Evolutionary conservation across 495 filamentous ascomycete species (phyloP), one percentile per base, ranked within the genome.

Genomic region (Lophiotrema nucula): DNA sequence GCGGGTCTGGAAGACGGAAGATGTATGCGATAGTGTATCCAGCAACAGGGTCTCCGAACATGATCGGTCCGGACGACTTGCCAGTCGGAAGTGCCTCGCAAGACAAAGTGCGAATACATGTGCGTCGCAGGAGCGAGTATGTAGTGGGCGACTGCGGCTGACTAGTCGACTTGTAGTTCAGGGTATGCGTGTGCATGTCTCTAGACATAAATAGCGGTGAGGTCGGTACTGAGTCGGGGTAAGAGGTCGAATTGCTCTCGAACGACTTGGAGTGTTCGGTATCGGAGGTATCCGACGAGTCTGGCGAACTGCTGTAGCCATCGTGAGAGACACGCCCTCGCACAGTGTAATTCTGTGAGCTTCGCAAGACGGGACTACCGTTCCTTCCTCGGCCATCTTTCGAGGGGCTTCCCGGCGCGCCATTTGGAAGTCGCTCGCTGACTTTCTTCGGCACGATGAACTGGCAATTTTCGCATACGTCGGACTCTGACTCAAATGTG

Each of bases 1-100:
- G 86, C 19, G 90, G 80, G 69, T 97, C 92, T 16, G 86, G 84
- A 10, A 96, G 86, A 21, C 89, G 89, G 69, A 97, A 96, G 65
- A 95, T 87, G 70, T 89, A 95, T 54, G 92, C 92, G 11, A 92
- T 92, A 2, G 92, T 95, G 73, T 92, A 95, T 41, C 92, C 92
- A 2, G 86, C 83, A 0, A 80, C 73, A 2, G 86, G 79, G 63
- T 96, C 91, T 22, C 90, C 90, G 60, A 96, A 97, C 64, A 89
- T 89, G 37, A 97, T 79, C 11, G 89, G 88, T 0, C 92, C 91
- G 15, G 84, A 83, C 0, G 84, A 82, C 19, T 85, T 79, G 49
- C 86, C 83, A 15, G 85, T 86, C 3, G 92, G 92, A 1, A 95
- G 82, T 2, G 85, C 85, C 66, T 97, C 92, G 59, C 88, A 86